Evolutionary conservation across 148 eudicot species (phyloP).

Genomic region (Agrostemma githago): DNA sequence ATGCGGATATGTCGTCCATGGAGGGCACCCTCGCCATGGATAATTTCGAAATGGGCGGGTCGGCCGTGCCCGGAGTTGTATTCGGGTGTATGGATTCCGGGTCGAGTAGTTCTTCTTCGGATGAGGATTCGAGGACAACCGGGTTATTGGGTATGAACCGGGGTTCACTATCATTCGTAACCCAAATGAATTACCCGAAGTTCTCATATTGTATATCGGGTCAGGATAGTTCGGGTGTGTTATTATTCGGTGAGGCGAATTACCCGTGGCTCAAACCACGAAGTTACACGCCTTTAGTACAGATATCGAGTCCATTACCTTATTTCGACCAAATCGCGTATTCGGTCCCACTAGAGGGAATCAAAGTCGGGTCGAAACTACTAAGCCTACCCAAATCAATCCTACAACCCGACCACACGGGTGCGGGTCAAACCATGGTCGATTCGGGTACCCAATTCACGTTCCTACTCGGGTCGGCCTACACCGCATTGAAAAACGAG

Average conservation of each 20-base stretch:
- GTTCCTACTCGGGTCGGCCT: constrained; percentile 70
- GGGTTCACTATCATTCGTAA: constrained; percentile 71
- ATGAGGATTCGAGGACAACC: constrained; percentile 53
- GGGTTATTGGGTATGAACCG: constrained; percentile 91
- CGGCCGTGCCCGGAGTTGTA: constrained; percentile 35
- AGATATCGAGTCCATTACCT: constrained; percentile 58
- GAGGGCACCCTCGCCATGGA: constrained; percentile 73
- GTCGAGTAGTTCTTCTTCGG: constrained; percentile 32
- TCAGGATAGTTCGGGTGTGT: constrained; percentile 54
- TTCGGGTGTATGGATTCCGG: constrained; percentile 83
- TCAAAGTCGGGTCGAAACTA: constrained; percentile 45
- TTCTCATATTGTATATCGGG: constrained; percentile 93
- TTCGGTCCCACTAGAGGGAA: constrained; percentile 72
- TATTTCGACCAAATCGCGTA: constrained; percentile 72
- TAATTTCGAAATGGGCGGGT: constrained; percentile 40
- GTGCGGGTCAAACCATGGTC: constrained; percentile 98
- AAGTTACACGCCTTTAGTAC: constrained; percentile 69
- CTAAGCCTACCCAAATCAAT: constrained; percentile 54
- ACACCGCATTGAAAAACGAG: constrained; percentile 53
- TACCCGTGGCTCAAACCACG: constrained; percentile 52
- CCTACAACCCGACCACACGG: constrained; percentile 74
- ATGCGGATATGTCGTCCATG: constrained; percentile 69
- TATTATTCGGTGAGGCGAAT: constrained; percentile 56
- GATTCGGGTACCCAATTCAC: constrained; percentile 95
- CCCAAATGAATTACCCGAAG: constrained; percentile 70